These are phyloP conservation scores for Coleophoma crateriformis DNA, from an alignment of 2,329 filamentous ascomycete genomes.

Conservation along the genomic window DNA sequence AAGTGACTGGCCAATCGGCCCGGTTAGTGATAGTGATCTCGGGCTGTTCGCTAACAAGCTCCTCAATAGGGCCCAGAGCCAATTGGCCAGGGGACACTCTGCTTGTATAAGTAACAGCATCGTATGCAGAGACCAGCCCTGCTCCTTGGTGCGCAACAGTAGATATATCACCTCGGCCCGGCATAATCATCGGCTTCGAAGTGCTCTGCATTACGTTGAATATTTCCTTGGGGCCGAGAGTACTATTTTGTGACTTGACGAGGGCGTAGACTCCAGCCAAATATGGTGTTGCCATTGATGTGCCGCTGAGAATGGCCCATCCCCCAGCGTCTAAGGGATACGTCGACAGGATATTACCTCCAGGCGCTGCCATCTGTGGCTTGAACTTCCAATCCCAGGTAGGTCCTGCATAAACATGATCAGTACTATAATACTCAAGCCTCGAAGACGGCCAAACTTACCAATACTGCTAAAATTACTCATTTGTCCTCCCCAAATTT, in stretches of 20 bases:
- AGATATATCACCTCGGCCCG: background rate
- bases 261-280: constrained; percentile 2
- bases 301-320: background rate
- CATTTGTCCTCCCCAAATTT: background rate
- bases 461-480: background rate
- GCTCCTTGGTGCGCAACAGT: background rate
- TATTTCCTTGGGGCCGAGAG: constrained; percentile 19
- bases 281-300: constrained; percentile 4
- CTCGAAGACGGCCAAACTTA: too few species aligned
- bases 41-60: too few species aligned
- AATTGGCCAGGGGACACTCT: too few species aligned
- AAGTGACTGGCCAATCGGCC: too few species aligned
- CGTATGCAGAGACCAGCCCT: background rate
- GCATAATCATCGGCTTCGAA: constrained; percentile 6
- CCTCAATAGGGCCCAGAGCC: too few species aligned
- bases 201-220: constrained; percentile 22
- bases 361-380: constrained; percentile 17
- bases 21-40: too few species aligned
- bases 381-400: background rate
- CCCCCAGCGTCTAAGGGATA: constrained; percentile 17
- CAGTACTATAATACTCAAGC: too few species aligned
- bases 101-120: background rate
- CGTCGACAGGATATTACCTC: constrained; percentile 25
- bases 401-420: background rate
- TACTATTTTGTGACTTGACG: constrained; percentile 22